A percentile compares a stretch with the other conserved stretches of the same genome.
These are phyloP conservation scores for Penicillium sp. DNA, from an alignment of 2,329 filamentous ascomycete genomes.

Conservation along the genomic window DNA sequence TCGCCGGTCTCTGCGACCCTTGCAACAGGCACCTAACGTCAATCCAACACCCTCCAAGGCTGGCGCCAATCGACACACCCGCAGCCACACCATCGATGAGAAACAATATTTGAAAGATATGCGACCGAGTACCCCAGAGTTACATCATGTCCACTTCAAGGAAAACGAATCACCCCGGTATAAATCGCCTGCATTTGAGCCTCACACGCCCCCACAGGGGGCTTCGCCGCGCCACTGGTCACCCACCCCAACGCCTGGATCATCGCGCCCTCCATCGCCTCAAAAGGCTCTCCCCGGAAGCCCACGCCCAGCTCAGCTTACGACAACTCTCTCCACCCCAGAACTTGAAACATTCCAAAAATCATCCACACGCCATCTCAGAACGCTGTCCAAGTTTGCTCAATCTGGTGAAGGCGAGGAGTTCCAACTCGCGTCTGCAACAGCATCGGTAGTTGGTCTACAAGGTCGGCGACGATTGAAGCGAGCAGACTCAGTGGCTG, in stretches of 20 bases:
- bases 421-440: conserved; percentile 72
- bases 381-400: conserved; percentile 80
- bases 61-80: conserved; percentile 43
- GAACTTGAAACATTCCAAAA: conserved; percentile 81
- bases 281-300: conserved; percentile 30
- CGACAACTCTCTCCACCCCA: conserved; percentile 59
- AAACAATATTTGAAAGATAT: conserved; percentile 36
- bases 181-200: conserved; percentile 16
- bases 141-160: conserved; percentile 26
- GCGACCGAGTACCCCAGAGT: conserved; percentile 34
- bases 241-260: conserved; percentile 25
- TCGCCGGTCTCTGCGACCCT: conserved; percentile 73
- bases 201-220: conserved; percentile 24
- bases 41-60: conserved; percentile 40
- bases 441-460: conserved; percentile 84
- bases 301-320: conserved; percentile 33
- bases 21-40: conserved; percentile 64
- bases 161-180: conserved; percentile 32
- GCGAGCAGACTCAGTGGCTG: conserved; percentile 57
- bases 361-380: conserved; percentile 85
- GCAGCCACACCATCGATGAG: conserved; percentile 66
- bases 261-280: conserved; percentile 30
- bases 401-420: conserved; percentile 74
- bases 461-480: conserved; percentile 82
- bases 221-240: conserved; percentile 26